Evolutionary conservation across 768 basidiomycete genomes (phyloP).

Genomic region (Pisolithus microcarpus): DNA sequence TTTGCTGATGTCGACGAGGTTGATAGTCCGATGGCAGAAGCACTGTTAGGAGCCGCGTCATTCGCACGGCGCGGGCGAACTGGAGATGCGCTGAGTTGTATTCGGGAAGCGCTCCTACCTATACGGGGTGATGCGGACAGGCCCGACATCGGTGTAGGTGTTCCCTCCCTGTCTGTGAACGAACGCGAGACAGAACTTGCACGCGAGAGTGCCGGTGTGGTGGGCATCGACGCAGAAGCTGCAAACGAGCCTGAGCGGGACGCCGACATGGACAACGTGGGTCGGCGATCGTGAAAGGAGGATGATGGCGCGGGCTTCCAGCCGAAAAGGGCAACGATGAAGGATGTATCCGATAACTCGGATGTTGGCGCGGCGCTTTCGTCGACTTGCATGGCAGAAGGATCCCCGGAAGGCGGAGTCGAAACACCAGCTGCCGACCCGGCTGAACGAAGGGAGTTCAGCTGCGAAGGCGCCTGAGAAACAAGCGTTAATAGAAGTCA

Average conservation of each 20-base stretch:
- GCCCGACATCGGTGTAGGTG: slow-evolving; percentile 12
- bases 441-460: slow-evolving; percentile 43
- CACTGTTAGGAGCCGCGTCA: not conserved
- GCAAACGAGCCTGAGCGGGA: slow-evolving; percentile 21
- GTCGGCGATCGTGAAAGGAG: slow-evolving; percentile 8
- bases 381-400: slow-evolving; percentile 7
- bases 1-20: slow-evolving; percentile 11
- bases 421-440: slow-evolving; percentile 29
- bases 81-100: slow-evolving; percentile 7
- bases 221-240: slow-evolving; percentile 23
- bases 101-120: slow-evolving; percentile 12
- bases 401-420: slow-evolving; percentile 21
- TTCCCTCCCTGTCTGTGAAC: slow-evolving; percentile 13
- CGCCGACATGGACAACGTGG: slow-evolving; percentile 14
- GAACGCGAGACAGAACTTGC: slow-evolving; percentile 25
- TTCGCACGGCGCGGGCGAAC: slow-evolving; percentile 8
- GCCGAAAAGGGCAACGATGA: slow-evolving; percentile 42
- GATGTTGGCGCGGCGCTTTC: slow-evolving; percentile 2
- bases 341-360: slow-evolving; percentile 32
- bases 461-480: slow-evolving; percentile 49
- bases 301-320: slow-evolving; percentile 34
- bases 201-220: slow-evolving; percentile 27
- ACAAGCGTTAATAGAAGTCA: slow-evolving; percentile 6
- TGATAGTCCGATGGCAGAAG: slow-evolving; percentile 9
- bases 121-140: slow-evolving; percentile 12